Conservation (phyloP, 208 protist genomes). For the Trypanosoma scelopori region DNA sequence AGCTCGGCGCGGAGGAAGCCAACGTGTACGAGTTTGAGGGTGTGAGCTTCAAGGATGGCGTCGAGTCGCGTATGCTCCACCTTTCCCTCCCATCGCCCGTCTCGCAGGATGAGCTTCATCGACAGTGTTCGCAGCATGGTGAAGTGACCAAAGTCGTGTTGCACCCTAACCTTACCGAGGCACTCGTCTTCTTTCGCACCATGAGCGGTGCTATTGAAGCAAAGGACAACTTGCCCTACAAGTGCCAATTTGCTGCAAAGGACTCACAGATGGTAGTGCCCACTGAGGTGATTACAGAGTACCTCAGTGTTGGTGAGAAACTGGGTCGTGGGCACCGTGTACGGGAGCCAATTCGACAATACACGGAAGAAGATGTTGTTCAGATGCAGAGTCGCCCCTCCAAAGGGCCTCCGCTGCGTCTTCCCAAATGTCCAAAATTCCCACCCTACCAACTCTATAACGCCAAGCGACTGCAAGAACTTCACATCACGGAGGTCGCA, state of each 20-base stretch:
- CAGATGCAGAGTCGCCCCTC: conserved; percentile 42
- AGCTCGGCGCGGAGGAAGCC: conserved; percentile 87
- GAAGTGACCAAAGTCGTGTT: conserved; percentile 75
- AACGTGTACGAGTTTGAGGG: conserved; percentile 97
- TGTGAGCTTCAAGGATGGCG: conserved; percentile 83
- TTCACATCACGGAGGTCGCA: conserved; percentile 80
- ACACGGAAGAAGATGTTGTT: conserved; percentile 70
- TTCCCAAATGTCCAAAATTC: conserved; percentile 70
- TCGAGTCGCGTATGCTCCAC: conserved; percentile 78
- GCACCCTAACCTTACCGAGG: conserved; percentile 84
- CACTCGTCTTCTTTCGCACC: conserved; percentile 81
- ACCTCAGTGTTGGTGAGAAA: conserved; percentile 63
- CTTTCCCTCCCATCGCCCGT: conserved; percentile 48
- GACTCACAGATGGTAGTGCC: conserved; percentile 77
- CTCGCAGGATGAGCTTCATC: conserved; percentile 64
- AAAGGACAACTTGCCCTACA: conserved; percentile 67
- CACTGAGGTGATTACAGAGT: conserved; percentile 80
- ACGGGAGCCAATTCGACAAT: conserved; percentile 57
- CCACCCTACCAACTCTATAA: conserved; percentile 83
- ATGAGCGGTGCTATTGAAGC: conserved; percentile 79
- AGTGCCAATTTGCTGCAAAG: conserved; percentile 52
- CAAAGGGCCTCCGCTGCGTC: conserved; percentile 66
- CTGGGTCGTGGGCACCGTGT: conserved; percentile 85
- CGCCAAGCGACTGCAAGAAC: conserved; percentile 69
- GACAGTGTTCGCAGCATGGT: conserved; percentile 66